Evolutionary conservation across 73 alveolate species (phyloP).

Genomic region (Tetrahymena elliotti): DNA sequence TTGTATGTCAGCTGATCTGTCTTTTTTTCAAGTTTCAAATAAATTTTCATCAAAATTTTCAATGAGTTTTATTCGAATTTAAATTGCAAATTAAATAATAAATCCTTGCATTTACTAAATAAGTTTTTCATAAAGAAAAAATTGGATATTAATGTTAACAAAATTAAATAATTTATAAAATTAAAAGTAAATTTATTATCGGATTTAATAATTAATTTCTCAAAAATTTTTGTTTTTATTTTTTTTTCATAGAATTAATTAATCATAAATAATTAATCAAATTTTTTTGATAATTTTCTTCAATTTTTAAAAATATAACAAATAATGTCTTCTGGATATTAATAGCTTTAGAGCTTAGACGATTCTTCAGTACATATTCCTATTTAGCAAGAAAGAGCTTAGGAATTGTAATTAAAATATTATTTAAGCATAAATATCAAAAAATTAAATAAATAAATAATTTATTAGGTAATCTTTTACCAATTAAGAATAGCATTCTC

Average conservation of each 20-base stretch:
- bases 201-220: not conserved
- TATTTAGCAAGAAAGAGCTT: not conserved
- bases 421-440: not conserved
- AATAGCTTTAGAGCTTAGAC: not conserved
- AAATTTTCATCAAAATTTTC: not conserved
- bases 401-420: not conserved
- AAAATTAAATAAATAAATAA: not conserved
- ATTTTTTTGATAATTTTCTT: not conserved
- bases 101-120: not conserved
- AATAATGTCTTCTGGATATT: not conserved
- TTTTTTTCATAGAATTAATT: not conserved
- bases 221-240: not conserved
- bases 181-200: not conserved
- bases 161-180: not conserved
- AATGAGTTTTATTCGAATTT: not conserved
- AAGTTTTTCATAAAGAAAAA: not conserved
- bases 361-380: not conserved
- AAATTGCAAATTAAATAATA: too few species aligned
- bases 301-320: not conserved
- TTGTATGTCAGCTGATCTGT: too few species aligned
- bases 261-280: not conserved
- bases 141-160: not conserved
- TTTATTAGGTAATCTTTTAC: not conserved
- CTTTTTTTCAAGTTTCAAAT: too few species aligned
- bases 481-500: not conserved